Evolutionary conservation across 371 early-diverging fungal species (phyloP), one percentile per base, ranked within the genome.

Genomic region (Funneliformis caledonium): DNA sequence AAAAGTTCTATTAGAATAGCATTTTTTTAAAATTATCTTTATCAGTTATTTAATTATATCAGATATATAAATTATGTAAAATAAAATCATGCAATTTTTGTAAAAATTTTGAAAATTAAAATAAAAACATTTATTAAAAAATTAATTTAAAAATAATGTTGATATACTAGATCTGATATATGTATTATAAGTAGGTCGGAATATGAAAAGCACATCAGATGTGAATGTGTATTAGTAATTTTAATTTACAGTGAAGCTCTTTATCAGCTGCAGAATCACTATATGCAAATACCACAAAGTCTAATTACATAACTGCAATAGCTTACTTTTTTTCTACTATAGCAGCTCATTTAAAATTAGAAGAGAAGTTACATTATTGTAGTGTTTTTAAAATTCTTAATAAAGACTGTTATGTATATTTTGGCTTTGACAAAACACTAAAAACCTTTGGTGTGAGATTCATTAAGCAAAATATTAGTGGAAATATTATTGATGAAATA

Each of bases 381-480:
- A 60, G 60, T 60, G 12, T 14, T 60, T 60, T 60, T 60, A 60
- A 60, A 60, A 60, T 60, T 14, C 10, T 14, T 19, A 12, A 5
- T 60, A 14, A 60, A 60, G 60, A 60, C 12, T 19, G 60, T 2
- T 4, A 60, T 60, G 45, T 45, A 4, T 45, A 45, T 60, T 22
- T 60, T 22, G 65, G 65, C 33, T 19, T 59, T 64, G 65, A 64
- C 4, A 6, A 31, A 10, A 22, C 10, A 19, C 10, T 60, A 19
- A 14, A 60, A 60, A 60, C 60, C 2, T 60, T 60, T 60, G 60
- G 60, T 19, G 10, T 60, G 12, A 60, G 22, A 60, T 60, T 19
- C 12, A 22, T 76, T 16, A 76, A 76, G 45, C 14, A 62, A 60
- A 62, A 62, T 64, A 62, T 76, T 10, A 76, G 10, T 26, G 56